Percentiles rank a stretch among this genome's conserved stretches.
Evolutionary conservation across 2,329 filamentous ascomycete genomes (phyloP).

Genomic region (Lecanicillium sp.): DNA sequence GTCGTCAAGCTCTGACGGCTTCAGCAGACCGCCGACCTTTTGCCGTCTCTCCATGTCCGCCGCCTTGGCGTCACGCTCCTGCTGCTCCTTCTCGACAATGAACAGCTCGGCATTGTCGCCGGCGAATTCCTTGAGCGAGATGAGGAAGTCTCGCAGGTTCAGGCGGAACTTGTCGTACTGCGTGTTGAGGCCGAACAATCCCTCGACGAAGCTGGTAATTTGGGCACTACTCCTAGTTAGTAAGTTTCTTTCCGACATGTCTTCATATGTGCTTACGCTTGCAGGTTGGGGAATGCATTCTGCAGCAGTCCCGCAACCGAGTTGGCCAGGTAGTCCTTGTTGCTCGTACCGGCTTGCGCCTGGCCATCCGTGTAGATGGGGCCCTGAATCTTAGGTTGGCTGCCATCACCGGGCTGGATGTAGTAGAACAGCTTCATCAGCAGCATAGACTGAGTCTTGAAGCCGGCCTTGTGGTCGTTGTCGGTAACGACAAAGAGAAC

Average conservation of each 20-base stretch:
- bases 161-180: conserved; percentile 94
- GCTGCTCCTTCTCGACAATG: conserved; percentile 90
- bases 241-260: neutral
- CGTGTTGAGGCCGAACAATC: conserved; percentile 80
- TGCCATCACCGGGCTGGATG: conserved; percentile 64
- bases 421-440: conserved; percentile 96
- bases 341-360: conserved; percentile 74
- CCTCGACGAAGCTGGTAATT: conserved; percentile 85
- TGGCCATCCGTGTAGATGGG: conserved; percentile 85
- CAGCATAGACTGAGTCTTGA: conserved; percentile 95
- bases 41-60: conserved; percentile 87
- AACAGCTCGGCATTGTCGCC: conserved; percentile 94
- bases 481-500: conserved; percentile 98
- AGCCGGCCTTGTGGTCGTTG: conserved; percentile 96
- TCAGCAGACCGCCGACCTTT: conserved; percentile 92
- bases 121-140: conserved; percentile 93
- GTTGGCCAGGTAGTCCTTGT: conserved; percentile 83
- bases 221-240: no score
- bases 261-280: conserved; percentile 64
- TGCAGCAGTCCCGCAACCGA: conserved; percentile 81
- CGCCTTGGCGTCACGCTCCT: conserved; percentile 75
- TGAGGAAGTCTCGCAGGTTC: conserved; percentile 91
- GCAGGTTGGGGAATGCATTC: conserved; percentile 89
- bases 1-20: conserved; percentile 93
- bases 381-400: conserved; percentile 78